A percentile compares a stretch with the other conserved stretches of the same genome.
Evolutionary conservation across 495 filamentous ascomycete genomes (phyloP).

Genomic region (Penicillium canescens): DNA sequence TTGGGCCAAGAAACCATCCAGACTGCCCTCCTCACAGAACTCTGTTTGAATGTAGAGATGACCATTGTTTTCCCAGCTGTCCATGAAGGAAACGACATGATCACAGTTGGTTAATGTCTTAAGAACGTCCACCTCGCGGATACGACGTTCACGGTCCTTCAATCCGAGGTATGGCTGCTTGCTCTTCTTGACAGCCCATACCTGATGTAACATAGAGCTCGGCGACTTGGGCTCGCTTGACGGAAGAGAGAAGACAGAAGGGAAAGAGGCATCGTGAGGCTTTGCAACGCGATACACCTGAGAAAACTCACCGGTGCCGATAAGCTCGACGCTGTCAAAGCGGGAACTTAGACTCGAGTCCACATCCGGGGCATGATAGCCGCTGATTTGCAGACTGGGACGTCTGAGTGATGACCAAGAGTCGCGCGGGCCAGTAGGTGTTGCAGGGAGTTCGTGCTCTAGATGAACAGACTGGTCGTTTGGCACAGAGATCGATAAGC

Average conservation of each 20-base stretch:
- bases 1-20: slow-evolving; percentile 77
- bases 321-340: slow-evolving; percentile 73
- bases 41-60: slow-evolving; percentile 97
- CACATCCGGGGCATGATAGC: slow-evolving; percentile 61
- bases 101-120: slow-evolving; percentile 70
- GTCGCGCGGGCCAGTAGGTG: slow-evolving; percentile 73
- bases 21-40: slow-evolving; percentile 87
- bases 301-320: slow-evolving; percentile 91
- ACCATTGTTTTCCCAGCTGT: slow-evolving; percentile 79
- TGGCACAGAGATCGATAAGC: slow-evolving; percentile 70
- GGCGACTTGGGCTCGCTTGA: slow-evolving; percentile 41
- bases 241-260: slow-evolving; percentile 46
- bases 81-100: slow-evolving; percentile 77
- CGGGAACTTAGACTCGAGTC: slow-evolving; percentile 67
- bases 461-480: slow-evolving; percentile 41
- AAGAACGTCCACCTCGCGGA: slow-evolving; percentile 78
- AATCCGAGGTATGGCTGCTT: slow-evolving; percentile 72
- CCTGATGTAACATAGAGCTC: slow-evolving; percentile 47
- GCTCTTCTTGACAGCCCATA: slow-evolving; percentile 93
- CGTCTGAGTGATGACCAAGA: slow-evolving; percentile 52
- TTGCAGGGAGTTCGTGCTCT: slow-evolving; percentile 64
- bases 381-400: slow-evolving; percentile 54
- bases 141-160: slow-evolving; percentile 72
- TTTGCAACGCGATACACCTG: slow-evolving; percentile 80
- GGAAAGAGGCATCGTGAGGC: slow-evolving; percentile 39